Evolutionary conservation across 148 eudicot species (phyloP).

Genomic region (Vaccinium vitisidaea): DNA sequence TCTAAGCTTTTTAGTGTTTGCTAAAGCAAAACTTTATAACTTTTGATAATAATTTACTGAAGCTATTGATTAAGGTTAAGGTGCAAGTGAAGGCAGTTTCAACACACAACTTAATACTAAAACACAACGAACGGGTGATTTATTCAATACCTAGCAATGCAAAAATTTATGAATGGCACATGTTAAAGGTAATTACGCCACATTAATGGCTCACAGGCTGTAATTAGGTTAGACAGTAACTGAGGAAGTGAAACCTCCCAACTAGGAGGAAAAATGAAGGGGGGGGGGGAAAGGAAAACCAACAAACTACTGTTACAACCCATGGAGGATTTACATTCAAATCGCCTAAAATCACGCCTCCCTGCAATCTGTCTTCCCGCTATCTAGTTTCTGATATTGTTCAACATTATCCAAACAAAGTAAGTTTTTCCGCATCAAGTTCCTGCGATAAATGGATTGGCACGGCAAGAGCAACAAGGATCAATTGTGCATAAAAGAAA

Average conservation of each 20-base stretch:
- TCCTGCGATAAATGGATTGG: constrained; percentile 17
- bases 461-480: background rate
- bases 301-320: constrained; percentile 9
- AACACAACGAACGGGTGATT: background rate
- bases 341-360: background rate
- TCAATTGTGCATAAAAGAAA: background rate
- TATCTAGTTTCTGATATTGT: background rate
- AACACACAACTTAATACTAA: background rate
- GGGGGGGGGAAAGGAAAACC: no score
- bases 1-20: background rate
- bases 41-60: background rate
- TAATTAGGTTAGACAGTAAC: background rate
- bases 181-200: background rate
- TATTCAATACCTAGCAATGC: background rate
- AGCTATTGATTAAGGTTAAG: background rate
- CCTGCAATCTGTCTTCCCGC: background rate
- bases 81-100: background rate
- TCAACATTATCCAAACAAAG: background rate
- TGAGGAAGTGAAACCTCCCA: constrained; percentile 9
- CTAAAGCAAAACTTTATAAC: background rate
- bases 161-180: background rate
- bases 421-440: constrained; percentile 4
- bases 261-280: background rate
- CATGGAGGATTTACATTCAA: background rate
- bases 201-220: background rate